Evolutionary conservation across 192 early-diverging fungal species (phyloP), one percentile per base, ranked within the genome.

Genomic region (Coemansia sp.): DNA sequence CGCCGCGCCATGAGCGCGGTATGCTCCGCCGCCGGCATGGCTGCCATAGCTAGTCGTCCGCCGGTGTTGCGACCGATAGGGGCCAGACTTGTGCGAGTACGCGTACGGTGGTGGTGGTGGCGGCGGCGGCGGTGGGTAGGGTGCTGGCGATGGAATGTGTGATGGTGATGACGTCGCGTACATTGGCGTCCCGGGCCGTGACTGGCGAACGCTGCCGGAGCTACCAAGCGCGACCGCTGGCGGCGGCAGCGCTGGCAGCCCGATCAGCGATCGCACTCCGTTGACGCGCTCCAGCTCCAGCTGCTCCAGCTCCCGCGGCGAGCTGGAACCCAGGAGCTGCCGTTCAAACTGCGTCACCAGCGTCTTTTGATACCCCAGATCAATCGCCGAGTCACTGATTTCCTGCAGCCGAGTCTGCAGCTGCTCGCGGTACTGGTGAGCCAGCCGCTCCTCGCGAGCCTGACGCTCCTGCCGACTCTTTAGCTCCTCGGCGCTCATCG

Each of bases 271-370:
- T 7, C 74, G 55, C n/a, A 77, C 60, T 21, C 74, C 67, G 32
- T 77, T 70, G 22, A 66, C 25, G 44, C 74, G 74, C 35, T 77
- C 74, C 17, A 77, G 56, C 48, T 77, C 74, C 44, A 70, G 36
- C 52, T 62, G 62, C 31, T 77, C 74, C 31, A 58, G 36, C 26
- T 77, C 74, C 17, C 44, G 50, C 3, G 72, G 61, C 26, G 74
- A 77, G 42, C 60, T 62, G 7, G 62, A 63, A 1, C 63, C 68
- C 15, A 77, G 50, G 32, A 70, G 45, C 55, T 70, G 63, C 9
- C 66, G 58, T 57, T 77, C 74, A 59, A 77, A 70, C 29, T 48
- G 47, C 7, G 60, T 26, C 62, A 77, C 70, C 1, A 56, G 49
- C 11, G 52, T 20, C 42, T 77, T 77, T 46, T 77, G 74, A 20